phyloP scores from a whole-genome alignment of 305 asterid genomes.

The Solanum hybrid region DNA sequence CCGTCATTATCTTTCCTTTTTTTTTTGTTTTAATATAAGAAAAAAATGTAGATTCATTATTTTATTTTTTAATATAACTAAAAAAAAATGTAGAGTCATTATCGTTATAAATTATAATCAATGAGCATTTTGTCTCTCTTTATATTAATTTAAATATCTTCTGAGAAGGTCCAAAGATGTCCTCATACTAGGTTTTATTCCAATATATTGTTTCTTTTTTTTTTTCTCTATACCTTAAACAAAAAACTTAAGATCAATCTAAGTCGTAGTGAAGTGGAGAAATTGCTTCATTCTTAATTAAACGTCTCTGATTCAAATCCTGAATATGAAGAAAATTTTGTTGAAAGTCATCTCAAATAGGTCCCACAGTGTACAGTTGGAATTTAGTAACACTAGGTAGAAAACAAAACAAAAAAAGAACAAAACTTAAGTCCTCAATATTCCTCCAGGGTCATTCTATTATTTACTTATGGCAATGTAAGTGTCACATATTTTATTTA shows the following conservation, averaged over 20 bases:
- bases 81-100: not conserved
- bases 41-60: not conserved
- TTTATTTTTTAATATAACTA: not conserved
- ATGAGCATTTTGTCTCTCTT: not conserved
- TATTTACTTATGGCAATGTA: no score
- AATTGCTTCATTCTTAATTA: no score
- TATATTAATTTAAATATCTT: not conserved
- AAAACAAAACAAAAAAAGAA: no score
- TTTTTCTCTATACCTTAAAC: no score
- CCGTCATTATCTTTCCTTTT: not conserved
- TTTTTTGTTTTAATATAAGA: not conserved
- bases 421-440: no score
- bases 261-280: fast-evolving
- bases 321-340: no score
- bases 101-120: not conserved
- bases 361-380: fast-evolving
- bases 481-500: no score
- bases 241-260: not conserved
- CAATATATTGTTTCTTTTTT: not conserved
- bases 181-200: not conserved
- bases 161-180: not conserved
- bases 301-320: fast-evolving
- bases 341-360: fast-evolving
- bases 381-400: no score
- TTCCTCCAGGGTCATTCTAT: no score